These are phyloP conservation scores for Austroboletus novae-zelandiae DNA, from an alignment of 1,284 basidiomycete genomes.

Conservation along the genomic window DNA sequence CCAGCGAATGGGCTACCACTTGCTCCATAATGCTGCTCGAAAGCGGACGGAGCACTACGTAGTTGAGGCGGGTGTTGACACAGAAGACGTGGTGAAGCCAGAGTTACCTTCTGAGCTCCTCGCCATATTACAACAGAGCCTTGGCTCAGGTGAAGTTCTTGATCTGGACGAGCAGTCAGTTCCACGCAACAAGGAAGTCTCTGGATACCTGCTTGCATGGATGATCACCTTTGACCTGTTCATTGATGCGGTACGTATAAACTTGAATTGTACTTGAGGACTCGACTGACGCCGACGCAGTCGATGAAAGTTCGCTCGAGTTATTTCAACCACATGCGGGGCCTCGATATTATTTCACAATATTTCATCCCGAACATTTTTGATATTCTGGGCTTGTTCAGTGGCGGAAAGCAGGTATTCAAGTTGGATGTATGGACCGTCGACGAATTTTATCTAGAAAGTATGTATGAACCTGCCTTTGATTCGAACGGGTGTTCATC, in stretches of 20 bases:
- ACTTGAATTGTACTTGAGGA: background rate
- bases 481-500: background rate
- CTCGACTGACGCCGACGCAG: constrained; percentile 36
- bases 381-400: constrained; percentile 62
- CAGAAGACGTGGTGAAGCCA: constrained; percentile 47
- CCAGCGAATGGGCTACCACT: constrained; percentile 68
- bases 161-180: constrained; percentile 32
- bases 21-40: constrained; percentile 62
- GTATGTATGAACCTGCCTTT: constrained; percentile 45
- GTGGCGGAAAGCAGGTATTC: constrained; percentile 58
- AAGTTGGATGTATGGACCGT: constrained; percentile 83
- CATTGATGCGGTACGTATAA: constrained; percentile 67
- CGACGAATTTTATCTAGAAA: constrained; percentile 81
- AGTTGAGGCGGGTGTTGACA: constrained; percentile 80
- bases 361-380: constrained; percentile 79
- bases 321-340: constrained; percentile 86
- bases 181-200: constrained; percentile 33
- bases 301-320: constrained; percentile 78
- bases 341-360: constrained; percentile 59
- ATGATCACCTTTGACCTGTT: constrained; percentile 90
- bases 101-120: constrained; percentile 69
- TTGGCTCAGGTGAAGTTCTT: constrained; percentile 40
- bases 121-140: constrained; percentile 52
- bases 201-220: constrained; percentile 84
- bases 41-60: constrained; percentile 78